A percentile compares a stretch with the other conserved stretches of the same genome.
Evolutionary conservation across 768 basidiomycete species (phyloP).

Genomic region (Nidula microcarpa): DNA sequence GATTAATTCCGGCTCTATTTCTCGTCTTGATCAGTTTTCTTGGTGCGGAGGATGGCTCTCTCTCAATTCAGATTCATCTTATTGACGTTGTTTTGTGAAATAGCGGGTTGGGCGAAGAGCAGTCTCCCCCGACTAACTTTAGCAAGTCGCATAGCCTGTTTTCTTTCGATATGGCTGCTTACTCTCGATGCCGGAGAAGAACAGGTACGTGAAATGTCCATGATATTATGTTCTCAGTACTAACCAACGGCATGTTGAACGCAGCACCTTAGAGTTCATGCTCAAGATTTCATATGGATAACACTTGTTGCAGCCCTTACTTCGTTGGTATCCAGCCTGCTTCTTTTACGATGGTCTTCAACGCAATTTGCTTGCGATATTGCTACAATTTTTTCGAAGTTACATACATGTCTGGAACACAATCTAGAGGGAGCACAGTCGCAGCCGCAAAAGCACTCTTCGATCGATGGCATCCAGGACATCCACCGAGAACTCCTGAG

Average conservation of each 20-base stretch:
- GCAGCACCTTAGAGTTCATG: slow-evolving; percentile 19
- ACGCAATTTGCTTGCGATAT: slow-evolving; percentile 39
- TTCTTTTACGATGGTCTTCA: slow-evolving; percentile 37
- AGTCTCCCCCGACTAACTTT: slow-evolving; percentile 39
- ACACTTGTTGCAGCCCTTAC: slow-evolving; percentile 32
- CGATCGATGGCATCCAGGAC: not conserved
- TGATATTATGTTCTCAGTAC: not conserved
- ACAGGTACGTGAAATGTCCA: slow-evolving; percentile 19
- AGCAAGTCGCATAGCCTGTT: slow-evolving; percentile 42
- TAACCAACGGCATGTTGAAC: not conserved
- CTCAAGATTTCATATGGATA: slow-evolving; percentile 35
- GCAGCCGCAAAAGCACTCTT: not conserved
- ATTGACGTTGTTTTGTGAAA: not conserved
- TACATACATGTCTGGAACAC: slow-evolving; percentile 28
- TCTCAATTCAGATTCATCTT: not conserved
- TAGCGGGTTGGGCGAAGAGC: slow-evolving; percentile 32
- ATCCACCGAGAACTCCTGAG: slow-evolving; percentile 19
- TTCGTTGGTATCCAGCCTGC: slow-evolving; percentile 30
- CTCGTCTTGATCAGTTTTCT: slow-evolving; percentile 33
- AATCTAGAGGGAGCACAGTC: slow-evolving; percentile 17
- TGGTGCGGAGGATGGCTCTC: slow-evolving; percentile 15
- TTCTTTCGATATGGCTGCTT: slow-evolving; percentile 43
- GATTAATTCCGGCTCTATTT: slow-evolving; percentile 36
- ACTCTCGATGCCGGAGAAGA: slow-evolving; percentile 28
- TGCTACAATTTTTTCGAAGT: slow-evolving; percentile 24